A percentile compares a stretch with the other conserved stretches of the same genome.
Conservation (phyloP, 257 asterid genomes). For the Ballota nigra region DNA sequence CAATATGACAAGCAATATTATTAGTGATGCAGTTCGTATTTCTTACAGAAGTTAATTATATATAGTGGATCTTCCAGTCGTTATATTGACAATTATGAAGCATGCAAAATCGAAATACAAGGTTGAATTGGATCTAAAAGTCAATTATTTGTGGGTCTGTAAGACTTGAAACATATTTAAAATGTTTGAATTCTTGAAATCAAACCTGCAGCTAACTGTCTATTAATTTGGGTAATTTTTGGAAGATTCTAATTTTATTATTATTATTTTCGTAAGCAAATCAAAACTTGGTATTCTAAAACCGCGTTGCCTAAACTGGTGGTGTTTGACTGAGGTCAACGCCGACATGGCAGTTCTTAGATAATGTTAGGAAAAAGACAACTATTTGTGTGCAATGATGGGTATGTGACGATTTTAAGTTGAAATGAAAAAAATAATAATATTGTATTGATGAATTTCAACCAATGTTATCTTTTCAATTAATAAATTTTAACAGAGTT, state of each 20-base stretch:
- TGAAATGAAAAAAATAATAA: no score
- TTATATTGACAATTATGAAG: background rate
- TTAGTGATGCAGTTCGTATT: no score
- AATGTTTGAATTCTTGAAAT: background rate
- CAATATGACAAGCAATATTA: no score
- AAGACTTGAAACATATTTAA: background rate
- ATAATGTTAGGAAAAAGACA: background rate
- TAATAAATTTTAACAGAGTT: no score
- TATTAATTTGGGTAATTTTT: background rate
- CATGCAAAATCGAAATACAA: background rate
- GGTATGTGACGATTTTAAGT: background rate
- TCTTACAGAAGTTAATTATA: background rate
- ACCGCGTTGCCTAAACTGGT: constrained; percentile 14
- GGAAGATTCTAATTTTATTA: background rate
- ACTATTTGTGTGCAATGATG: background rate
- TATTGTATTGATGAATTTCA: no score
- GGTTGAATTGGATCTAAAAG: background rate
- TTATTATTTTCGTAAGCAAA: background rate
- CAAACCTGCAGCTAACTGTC: background rate
- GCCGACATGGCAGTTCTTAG: background rate
- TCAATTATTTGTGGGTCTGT: background rate
- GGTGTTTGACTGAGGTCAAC: constrained; percentile 29
- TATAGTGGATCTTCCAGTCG: background rate
- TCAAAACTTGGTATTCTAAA: background rate
- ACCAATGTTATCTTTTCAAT: no score